These are phyloP conservation scores for Mycena floridula DNA, from an alignment of 768 basidiomycete genomes.

Conservation along the genomic window DNA sequence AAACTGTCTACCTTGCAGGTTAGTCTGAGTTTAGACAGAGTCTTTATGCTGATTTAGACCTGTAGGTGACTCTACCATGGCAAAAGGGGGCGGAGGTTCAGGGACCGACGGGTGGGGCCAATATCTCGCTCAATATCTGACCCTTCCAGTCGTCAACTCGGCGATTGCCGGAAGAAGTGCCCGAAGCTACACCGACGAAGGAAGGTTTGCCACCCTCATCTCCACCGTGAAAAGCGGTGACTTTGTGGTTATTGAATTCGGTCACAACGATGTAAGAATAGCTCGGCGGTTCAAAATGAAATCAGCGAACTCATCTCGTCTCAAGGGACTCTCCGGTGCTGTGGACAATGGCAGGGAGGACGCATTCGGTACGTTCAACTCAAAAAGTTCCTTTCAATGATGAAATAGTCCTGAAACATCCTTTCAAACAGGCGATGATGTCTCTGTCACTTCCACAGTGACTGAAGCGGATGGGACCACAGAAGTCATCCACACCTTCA, in stretches of 20 bases:
- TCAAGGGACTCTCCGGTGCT: slow-evolving; percentile 6
- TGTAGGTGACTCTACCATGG: slow-evolving; percentile 3
- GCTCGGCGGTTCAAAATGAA: no score
- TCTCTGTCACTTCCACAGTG: slow-evolving; percentile 25
- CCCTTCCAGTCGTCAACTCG: slow-evolving; percentile 10
- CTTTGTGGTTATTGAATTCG: slow-evolving; percentile 12
- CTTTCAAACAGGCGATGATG: slow-evolving; percentile 7
- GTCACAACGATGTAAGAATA: slow-evolving; percentile 19
- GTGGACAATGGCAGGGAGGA: slow-evolving; percentile 37
- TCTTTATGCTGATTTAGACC: no score
- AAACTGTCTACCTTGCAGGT: no score
- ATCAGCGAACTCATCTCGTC: no score
- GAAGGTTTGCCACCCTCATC: slow-evolving; percentile 7
- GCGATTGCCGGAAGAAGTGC: slow-evolving; percentile 15
- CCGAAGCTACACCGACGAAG: slow-evolving; percentile 14
- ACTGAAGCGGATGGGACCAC: slow-evolving; percentile 27
- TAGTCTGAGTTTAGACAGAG: no score
- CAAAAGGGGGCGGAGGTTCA: neutral
- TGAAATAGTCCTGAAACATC: neutral
- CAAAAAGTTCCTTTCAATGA: neutral
- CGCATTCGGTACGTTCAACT: slow-evolving; percentile 24
- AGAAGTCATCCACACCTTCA: slow-evolving; percentile 38
- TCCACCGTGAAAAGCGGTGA: slow-evolving; percentile 10
- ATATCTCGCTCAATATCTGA: slow-evolving; percentile 3
- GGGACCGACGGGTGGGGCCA: slow-evolving; percentile 10